These are phyloP conservation scores for Lactarius quietus DNA, from an alignment of 768 basidiomycete species.

Conservation along the genomic window DNA sequence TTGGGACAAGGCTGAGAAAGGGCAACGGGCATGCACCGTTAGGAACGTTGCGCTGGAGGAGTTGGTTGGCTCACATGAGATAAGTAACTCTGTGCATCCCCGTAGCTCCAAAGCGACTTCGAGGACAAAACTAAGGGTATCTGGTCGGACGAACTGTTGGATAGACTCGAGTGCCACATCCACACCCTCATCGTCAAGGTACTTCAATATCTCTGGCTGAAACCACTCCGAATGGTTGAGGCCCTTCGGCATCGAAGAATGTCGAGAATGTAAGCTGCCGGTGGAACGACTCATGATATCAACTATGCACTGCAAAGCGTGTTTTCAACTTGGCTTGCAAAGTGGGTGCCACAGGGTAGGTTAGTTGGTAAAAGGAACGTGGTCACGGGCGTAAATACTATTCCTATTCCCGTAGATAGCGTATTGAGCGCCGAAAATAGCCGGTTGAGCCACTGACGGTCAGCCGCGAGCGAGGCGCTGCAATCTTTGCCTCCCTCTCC, in stretches of 20 bases:
- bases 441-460: neutral
- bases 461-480: neutral
- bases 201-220: conserved; percentile 15
- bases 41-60: neutral
- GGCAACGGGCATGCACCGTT: neutral
- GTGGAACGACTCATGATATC: neutral
- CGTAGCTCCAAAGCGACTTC: conserved; percentile 11
- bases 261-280: neutral
- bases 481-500: neutral
- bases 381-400: neutral
- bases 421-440: neutral
- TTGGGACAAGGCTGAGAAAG: conserved; percentile 8
- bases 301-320: neutral
- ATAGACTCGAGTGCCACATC: conserved; percentile 9
- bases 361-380: neutral
- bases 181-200: conserved; percentile 3
- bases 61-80: conserved; percentile 14
- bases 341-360: neutral
- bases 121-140: conserved; percentile 10
- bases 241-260: neutral
- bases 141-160: conserved; percentile 9
- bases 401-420: neutral
- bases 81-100: conserved; percentile 17
- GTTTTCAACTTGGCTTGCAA: no score
- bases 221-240: conserved; percentile 1